Evolutionary conservation across 805 yeast species (phyloP).

Genomic region (Pichia scutulata): DNA sequence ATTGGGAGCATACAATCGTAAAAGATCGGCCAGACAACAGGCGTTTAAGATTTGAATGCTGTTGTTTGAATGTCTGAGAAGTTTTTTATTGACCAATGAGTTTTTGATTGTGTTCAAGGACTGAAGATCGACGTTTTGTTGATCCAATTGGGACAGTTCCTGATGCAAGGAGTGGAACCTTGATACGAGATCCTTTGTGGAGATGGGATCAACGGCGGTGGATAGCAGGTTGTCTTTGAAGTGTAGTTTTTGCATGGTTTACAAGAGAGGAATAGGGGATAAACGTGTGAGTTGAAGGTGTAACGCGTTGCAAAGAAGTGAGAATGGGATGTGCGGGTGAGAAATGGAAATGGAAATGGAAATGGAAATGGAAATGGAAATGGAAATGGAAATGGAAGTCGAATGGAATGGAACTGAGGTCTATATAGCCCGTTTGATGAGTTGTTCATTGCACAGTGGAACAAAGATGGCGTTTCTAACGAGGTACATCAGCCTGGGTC

Average conservation of each 20-base stretch:
- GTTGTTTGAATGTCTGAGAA: constrained; percentile 49
- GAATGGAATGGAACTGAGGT: too few relatives aligned
- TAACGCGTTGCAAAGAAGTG: too few relatives aligned
- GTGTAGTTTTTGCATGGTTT: constrained; percentile 2
- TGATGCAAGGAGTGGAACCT: constrained; percentile 53
- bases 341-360: too few relatives aligned
- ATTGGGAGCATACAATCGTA: constrained; percentile 79
- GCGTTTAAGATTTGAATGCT: constrained; percentile 68
- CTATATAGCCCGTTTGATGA: too few relatives aligned
- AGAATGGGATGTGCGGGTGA: too few relatives aligned
- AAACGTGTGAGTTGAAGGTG: neutral
- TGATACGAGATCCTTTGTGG: constrained; percentile 52
- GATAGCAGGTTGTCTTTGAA: constrained; percentile 37
- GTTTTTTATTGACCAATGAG: constrained; percentile 50
- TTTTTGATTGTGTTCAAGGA: constrained; percentile 39
- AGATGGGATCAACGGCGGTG: constrained; percentile 46
- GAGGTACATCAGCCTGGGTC: neutral
- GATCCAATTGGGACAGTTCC: constrained; percentile 57
- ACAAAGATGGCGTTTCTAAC: neutral
- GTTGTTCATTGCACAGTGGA: too few relatives aligned
- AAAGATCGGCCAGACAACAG: constrained; percentile 67
- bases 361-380: too few relatives aligned
- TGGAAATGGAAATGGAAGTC: too few relatives aligned
- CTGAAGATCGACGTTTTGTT: constrained; percentile 44
- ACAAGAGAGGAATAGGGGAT: neutral